Evolutionary conservation across 768 basidiomycete genomes (phyloP), one percentile per base, ranked within the genome.

Genomic region (Saitozyma podzolica): DNA sequence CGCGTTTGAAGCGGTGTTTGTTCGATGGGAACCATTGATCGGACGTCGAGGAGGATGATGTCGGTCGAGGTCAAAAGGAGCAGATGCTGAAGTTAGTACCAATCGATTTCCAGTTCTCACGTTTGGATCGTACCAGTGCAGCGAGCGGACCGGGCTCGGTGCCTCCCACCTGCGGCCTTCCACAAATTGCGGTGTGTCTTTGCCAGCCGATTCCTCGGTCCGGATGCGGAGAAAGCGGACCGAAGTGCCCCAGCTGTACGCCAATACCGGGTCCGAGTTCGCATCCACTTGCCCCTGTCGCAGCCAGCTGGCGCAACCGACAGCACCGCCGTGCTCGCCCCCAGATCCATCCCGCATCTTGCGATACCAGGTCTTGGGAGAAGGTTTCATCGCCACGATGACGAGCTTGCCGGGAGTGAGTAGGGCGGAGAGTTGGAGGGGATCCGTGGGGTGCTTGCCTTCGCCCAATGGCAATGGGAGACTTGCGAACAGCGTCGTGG

Each of bases 381-480:
- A 84, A 3, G 96, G 96, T 70, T 91, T 93, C 64, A 99, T 77
- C 6, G 93, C 93, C 9, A 98, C 92, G 42, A 98, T 85, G 11
- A 99, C 90, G 4, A 98, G 82, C 75, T 99, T 99, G 20, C 87
- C 84, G 0, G 91, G 87, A 0, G 96, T 99, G 40, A 98, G 83
- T 51, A 99, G 79, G 0, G 94, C 92, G 40, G 91, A 85, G 39
- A 96, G 81, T 57, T 89, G 84, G 73, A 92, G 91, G 9, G 80
- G 69, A 75, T 97, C 96, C 0, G 89, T 90, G 0, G 87, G 77
- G 80, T 95, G 89, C 0, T 86, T 81, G 0, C 83, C 78, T 0
- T 88, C 85, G 9, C 92, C 92, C 0, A 93, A 81, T 1, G 94
- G 94, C 14, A 98, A 82, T 9, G 92, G 88, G 9, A 84, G 82